Evolutionary conservation across 169 alveolate species (phyloP), one percentile per base, ranked within the genome.

Genomic region (Miamiensis avidus): DNA sequence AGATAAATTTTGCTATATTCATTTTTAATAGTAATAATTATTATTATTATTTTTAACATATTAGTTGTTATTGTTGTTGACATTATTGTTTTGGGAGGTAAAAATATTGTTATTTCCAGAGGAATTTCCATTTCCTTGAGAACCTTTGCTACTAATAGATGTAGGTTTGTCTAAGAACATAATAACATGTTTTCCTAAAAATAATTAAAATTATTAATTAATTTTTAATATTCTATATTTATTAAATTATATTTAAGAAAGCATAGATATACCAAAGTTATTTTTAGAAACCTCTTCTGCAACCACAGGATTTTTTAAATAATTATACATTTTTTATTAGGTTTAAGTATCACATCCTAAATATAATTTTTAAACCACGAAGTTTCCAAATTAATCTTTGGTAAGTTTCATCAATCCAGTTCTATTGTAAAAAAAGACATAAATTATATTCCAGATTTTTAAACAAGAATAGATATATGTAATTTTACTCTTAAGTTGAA

Each of bases 311-410:
- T 4, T 49, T 49, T 49, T 49, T 49, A 79, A 29, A 29, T 79
- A 79, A 25, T 49, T 28, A 65, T 64, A 79, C 34, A 79, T 72
- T 27, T 74, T 79, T 1, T 34, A 25, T 29, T 79, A 49, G 27
- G 84, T 79, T 6, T 76, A 74, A 65, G 30, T 33, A 27, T 65
- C 31, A 64, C 77, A 49, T 34, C 77, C 65, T 29, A 76, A 74
- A 32, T 81, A 84, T 33, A 84, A 69, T 29, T 78, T 84, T 72
- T 84, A 77, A 1, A 84, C 76, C 0, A 84, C 89, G 69, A 77
- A 84, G 65, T 84, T 84, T 64, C 89, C 89, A 77, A 31, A 84
- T 15, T 78, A 76, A 84, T 84, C 77, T 76, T 84, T 84, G 49
- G 89, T 76, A 29, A 84, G 69, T 31, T 78, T 84, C 27, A 76